These are phyloP conservation scores for Peterozyma toletana DNA, from an alignment of 805 yeast genomes.

Conservation along the genomic window DNA sequence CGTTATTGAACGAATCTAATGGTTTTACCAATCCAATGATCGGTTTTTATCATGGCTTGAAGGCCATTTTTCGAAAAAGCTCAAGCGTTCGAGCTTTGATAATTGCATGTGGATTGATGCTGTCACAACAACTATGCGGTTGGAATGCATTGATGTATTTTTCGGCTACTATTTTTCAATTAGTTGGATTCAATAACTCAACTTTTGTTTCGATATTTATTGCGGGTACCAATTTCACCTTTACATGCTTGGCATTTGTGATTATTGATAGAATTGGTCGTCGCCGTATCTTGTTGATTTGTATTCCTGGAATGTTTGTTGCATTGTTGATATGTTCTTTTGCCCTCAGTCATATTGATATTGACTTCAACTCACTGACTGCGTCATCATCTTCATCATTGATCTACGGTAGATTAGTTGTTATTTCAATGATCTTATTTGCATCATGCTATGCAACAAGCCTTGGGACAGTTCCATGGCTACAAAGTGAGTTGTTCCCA, in stretches of 20 bases:
- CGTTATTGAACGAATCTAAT: slow-evolving; percentile 12
- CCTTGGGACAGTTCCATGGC: slow-evolving; percentile 53
- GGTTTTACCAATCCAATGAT: slow-evolving; percentile 15
- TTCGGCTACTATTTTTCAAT: slow-evolving; percentile 46
- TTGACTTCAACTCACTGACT: slow-evolving; percentile 22
- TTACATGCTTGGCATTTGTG: slow-evolving; percentile 40
- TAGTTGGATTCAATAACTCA: slow-evolving; percentile 43
- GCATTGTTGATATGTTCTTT: slow-evolving; percentile 45
- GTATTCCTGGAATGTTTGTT: slow-evolving; percentile 37
- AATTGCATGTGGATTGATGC: slow-evolving; percentile 51
- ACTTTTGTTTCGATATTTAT: slow-evolving; percentile 47
- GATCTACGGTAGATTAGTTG: slow-evolving; percentile 37
- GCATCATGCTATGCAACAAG: slow-evolving; percentile 50
- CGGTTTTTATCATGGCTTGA: slow-evolving; percentile 32
- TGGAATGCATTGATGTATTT: slow-evolving; percentile 54
- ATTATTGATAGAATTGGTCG: slow-evolving; percentile 46
- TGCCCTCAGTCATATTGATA: slow-evolving; percentile 36
- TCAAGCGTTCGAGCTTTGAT: slow-evolving; percentile 45
- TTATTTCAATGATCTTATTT: slow-evolving; percentile 38
- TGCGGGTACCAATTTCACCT: slow-evolving; percentile 49
- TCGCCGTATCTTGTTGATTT: slow-evolving; percentile 35
- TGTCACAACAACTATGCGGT: slow-evolving; percentile 51
- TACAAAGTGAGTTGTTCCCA: slow-evolving; percentile 49
- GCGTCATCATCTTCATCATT: slow-evolving; percentile 11
- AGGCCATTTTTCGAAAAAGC: slow-evolving; percentile 30